A percentile compares a stretch with the other conserved stretches of the same genome.
Evolutionary conservation across 164 flowering plant genomes (phyloP).

Genomic region (Stephania cephalantha): DNA sequence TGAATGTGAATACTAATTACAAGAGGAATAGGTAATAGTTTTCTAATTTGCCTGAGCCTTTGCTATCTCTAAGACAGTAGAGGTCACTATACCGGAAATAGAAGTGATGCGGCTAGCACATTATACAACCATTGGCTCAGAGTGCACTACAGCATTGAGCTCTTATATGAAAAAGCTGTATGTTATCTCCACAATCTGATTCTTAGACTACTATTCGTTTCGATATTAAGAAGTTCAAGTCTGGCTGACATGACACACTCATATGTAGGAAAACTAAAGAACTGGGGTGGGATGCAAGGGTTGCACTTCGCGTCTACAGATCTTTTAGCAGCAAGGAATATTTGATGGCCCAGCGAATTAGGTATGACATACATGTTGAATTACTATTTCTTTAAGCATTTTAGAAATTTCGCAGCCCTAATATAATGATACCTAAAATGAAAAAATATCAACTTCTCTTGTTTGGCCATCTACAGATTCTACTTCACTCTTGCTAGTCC

Average conservation of each 20-base stretch:
- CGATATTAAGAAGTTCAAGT: background rate
- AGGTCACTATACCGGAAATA: constrained; percentile 83
- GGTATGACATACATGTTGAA: constrained; percentile 31
- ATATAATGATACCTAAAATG: no score
- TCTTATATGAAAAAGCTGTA: constrained; percentile 52
- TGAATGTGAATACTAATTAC: no score
- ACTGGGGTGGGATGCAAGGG: constrained; percentile 81
- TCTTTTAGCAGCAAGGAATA: constrained; percentile 72
- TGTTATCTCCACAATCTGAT: constrained; percentile 17
- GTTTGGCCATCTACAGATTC: no score
- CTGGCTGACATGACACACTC: constrained; percentile 18
- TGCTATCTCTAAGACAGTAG: constrained; percentile 46
- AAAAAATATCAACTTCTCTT: no score
- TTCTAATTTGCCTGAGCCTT: constrained; percentile 19
- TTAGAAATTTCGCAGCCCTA: no score
- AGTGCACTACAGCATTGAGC: constrained; percentile 51
- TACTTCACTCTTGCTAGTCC: no score
- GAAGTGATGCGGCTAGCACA: constrained; percentile 92
- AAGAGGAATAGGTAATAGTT: constrained; percentile 2
- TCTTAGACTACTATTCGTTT: background rate
- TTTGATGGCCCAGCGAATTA: constrained; percentile 79
- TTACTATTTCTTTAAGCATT: background rate
- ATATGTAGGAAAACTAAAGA: constrained; percentile 40
- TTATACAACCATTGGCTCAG: constrained; percentile 77
- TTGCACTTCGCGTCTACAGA: constrained; percentile 57